Evolutionary conservation across 495 filamentous ascomycete genomes (phyloP), one percentile per base, ranked within the genome.

Genomic region (Aspergillus panamensis): DNA sequence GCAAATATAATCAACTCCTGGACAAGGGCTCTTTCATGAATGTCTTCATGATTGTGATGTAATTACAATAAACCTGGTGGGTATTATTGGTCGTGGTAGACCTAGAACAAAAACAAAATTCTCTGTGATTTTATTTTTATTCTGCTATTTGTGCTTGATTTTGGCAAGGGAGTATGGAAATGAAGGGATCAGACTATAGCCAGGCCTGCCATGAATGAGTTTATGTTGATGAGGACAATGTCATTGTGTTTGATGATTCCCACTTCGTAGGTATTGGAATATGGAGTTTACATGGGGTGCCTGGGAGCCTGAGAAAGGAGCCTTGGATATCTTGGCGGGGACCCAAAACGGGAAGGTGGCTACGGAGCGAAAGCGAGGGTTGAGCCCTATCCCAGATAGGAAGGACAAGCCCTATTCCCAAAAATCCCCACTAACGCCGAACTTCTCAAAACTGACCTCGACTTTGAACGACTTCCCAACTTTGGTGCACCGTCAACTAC

Each of bases 361-460:
- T 48, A 59, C 16, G 53, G 37, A 58, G 43, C 58, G 62, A 72
- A 77, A 74, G 73, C 73, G 73, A 78, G 71, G 71, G 70, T 71
- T 72, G 65, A 75, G 69, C 73, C 75, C 72, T 74, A 63, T 53
- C 71, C 67, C 60, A 64, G 49, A 70, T 68, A 55, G 60, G 71
- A 50, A 72, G 52, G 40, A 47, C 57, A 70, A 75, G 63, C 73
- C 75, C 73, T 76, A 75, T 62, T 57, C 51, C 61, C 65, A 65
- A 72, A 73, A 71, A 63, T 68, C 73, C 76, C 74, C 76, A 77
- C 76, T 73, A 76, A 69, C 60, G 64, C 61, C 57, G 59, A 61
- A 62, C 65, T 62, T 67, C 62, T 66, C 64, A 68, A 68, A 74
- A 73, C 69, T 62, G 65, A 69, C 51, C 52, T 51, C 55, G 62